Evolutionary conservation across 2,329 filamentous ascomycete genomes (phyloP).

Genomic region (Botrytis galanthina): DNA sequence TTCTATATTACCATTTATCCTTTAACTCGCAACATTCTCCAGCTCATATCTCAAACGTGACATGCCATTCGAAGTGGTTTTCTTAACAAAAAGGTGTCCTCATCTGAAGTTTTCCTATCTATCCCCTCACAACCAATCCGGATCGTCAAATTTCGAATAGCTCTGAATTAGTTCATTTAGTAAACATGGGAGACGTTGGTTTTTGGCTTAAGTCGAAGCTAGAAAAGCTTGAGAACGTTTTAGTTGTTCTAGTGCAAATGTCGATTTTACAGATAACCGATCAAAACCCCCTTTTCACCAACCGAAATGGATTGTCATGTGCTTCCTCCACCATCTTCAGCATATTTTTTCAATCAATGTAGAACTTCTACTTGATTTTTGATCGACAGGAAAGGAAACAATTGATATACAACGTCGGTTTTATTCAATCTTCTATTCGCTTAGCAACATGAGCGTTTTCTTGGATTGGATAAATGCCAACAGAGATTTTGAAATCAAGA

Average conservation of each 20-base stretch:
- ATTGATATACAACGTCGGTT: not conserved
- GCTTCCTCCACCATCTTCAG: not conserved
- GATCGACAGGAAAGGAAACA: not conserved
- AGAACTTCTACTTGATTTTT: rapidly evolving
- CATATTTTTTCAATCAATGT: not conserved
- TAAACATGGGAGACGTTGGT: rapidly evolving
- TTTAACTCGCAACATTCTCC: not conserved
- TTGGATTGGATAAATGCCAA: not conserved
- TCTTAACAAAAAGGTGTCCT: not conserved
- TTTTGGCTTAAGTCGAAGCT: not conserved
- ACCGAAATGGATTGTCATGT: not conserved
- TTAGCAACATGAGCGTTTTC: not conserved
- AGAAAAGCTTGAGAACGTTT: not conserved
- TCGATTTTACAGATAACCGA: not conserved
- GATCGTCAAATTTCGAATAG: not conserved
- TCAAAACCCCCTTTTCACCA: not conserved
- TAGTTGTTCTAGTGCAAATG: not conserved
- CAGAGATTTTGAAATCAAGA: not conserved
- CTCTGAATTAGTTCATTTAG: not conserved
- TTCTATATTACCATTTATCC: not conserved
- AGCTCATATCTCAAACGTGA: not conserved
- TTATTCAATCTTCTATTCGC: not conserved
- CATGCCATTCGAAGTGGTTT: not conserved
- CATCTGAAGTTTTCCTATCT: not conserved
- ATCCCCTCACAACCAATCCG: not conserved